Base-by-base conservation (phyloP, 176 grass and related monocot genomes). In the Cenchrus fungigraminus region DNA sequence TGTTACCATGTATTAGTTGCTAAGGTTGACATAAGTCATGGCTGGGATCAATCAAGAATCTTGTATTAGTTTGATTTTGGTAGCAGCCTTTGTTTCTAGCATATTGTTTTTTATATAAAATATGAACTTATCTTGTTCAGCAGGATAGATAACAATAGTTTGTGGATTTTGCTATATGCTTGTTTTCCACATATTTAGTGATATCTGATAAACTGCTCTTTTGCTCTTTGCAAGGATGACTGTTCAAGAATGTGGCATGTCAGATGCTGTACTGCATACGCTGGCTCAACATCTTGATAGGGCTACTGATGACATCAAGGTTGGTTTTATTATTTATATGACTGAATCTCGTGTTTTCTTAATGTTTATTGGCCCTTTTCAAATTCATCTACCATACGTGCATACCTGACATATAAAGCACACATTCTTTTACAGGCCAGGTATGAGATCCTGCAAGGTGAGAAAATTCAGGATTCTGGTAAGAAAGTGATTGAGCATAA, bases 241-340 rank as follows among this genome's bases (percentile, higher is more conserved):
- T 49, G 89, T 98, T 88, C 73, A 89, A 89, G 89, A 92, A 89
- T 88, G 78, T 67, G 93, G 93, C 51, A 83, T 89, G 79, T 92
- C 96, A 62, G 91, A 95, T 83, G 86, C 66, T 84, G 91, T 90
- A 71, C 73, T 95, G 78, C 86, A 92, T 91, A 84, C 82, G 8
- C 84, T 98, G 57, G 89, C 88, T 83, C 90, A 81, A 71, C 78
- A 68, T 79, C 80, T 95, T 51, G 83, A 77, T 76, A 95, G 90
- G 85, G 79, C 84, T 73, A 71, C 89, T 87, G 93, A 80, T 79
- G 96, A 94, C 73, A 95, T 98, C 83, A 93, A 89, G 91, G 96
- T 75, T 87, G 86, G 90, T 89, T 88, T 81, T 79, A 65, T 40
- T 40, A 71, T 25, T 87, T 43, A 67, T 73, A 59, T 83, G 37